Evolutionary conservation across 2,329 filamentous ascomycete species (phyloP).

Genomic region (Cordyceps fumosorosea): DNA sequence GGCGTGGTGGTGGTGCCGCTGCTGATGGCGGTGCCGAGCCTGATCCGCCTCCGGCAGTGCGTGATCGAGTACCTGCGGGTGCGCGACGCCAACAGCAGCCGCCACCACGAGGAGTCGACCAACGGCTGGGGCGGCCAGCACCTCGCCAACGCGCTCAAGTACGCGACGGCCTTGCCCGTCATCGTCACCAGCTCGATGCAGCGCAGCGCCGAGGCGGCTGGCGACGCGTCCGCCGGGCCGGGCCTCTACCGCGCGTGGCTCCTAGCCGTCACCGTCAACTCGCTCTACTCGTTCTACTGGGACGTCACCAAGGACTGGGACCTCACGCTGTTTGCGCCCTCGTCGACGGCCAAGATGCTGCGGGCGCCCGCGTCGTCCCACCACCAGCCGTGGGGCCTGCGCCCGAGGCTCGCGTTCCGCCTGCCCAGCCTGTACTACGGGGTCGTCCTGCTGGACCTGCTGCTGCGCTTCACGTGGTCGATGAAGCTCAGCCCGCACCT

Average conservation of each 20-base stretch:
- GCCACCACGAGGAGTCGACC: conserved; percentile 39
- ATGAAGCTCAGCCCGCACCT: conserved; percentile 79
- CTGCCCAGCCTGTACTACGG: conserved; percentile 71
- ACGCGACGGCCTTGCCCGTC: conserved; percentile 88
- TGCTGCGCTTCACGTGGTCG: conserved; percentile 85
- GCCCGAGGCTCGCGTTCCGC: conserved; percentile 66
- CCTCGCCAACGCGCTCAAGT: conserved; percentile 90
- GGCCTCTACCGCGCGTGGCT: conserved; percentile 57
- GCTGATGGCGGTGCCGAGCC: conserved; percentile 73
- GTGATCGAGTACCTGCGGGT: conserved; percentile 80
- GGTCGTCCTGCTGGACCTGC: conserved; percentile 70
- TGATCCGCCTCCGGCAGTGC: conserved; percentile 88
- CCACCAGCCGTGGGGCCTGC: conserved; percentile 69
- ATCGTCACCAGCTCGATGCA: conserved; percentile 73
- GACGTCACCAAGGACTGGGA: conserved; percentile 97
- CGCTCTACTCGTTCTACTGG: conserved; percentile 97
- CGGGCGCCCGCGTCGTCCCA: conserved; percentile 43
- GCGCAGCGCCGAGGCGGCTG: conserved; percentile 45
- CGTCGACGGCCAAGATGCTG: conserved; percentile 14
- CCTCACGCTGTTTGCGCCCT: conserved; percentile 66
- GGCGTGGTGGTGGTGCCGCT: conserved; percentile 74
- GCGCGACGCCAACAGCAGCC: conserved; percentile 38
- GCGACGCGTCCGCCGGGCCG: conserved; percentile 23
- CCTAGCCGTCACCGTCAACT: conserved; percentile 70
- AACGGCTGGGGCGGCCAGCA: conserved; percentile 72